Evolutionary conservation across 129 eudicot genomes (phyloP), one percentile per base, ranked within the genome.

Genomic region (Artemisia tridentata): DNA sequence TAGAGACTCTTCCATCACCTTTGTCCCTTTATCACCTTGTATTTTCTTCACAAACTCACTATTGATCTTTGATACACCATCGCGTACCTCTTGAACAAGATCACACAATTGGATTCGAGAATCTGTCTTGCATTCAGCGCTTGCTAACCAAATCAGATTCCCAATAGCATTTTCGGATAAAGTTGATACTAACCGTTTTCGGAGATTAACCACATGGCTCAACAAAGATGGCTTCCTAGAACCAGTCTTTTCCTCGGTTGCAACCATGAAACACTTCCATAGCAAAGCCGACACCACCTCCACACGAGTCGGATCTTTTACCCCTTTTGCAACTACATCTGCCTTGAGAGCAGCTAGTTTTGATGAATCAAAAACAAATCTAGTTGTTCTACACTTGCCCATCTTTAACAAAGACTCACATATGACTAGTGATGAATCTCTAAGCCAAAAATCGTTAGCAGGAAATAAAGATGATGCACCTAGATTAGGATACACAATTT

Each of bases 141-240:
- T 62, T 2, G 91, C 81, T 34, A 90, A 68, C 91, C 88, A 87
- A 63, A 90, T 79, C 47, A 85, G 55, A 78, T 90, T 90, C 43
- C 97, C 97, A 0, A 85, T 60, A 2, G 91, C 74, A 18, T 79
- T 1, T 50, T 87, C 81, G 0, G 86, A 68, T 41, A 87, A 67
- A 41, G 57, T 47, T 10, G 91, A 84, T 1, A 23, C 29, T 16
- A 65, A 75, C 56, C 86, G 74, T 75, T 50, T 79, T 0, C 97
- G 72, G 21, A 90, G 75, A 70, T 90, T 90, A 3, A 90, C 95
- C 0, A 75, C 29, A 50, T 87, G 95, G 53, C 83, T 81, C 15
- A 87, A 47, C 58, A 85, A 13, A 10, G 85, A 90, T 12, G 84
- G 79, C 62, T 74, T 77, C 21, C 63, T 23, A 62, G 31, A 56